These are phyloP conservation scores for Udeniomyces megalosporus DNA, from an alignment of 768 basidiomycete genomes.

Conservation along the genomic window DNA sequence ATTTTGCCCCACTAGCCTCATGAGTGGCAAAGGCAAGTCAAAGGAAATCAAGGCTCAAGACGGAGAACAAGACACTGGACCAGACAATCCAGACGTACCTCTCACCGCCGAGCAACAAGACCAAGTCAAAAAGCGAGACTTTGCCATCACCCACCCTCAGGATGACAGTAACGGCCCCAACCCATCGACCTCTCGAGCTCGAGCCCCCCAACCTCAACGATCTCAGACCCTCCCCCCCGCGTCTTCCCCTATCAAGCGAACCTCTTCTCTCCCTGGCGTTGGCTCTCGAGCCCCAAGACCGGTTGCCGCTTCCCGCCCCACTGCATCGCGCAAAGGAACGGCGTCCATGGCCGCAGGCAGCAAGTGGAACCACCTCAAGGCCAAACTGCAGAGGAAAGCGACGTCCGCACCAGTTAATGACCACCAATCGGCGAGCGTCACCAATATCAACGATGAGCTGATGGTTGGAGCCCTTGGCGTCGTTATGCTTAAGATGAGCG, in stretches of 20 bases:
- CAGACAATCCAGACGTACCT: not conserved
- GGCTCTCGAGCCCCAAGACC: not conserved
- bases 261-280: not conserved
- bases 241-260: not conserved
- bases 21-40: not conserved
- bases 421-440: not conserved
- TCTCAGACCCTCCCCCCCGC: not conserved
- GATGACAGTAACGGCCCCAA: not conserved
- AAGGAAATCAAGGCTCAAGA: not conserved
- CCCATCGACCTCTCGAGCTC: not conserved
- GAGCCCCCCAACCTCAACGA: not conserved
- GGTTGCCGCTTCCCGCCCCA: not conserved
- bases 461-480: constrained; percentile 28
- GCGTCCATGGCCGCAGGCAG: not conserved
- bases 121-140: not conserved
- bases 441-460: constrained; percentile 26
- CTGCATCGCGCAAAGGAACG: not conserved
- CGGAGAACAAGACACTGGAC: not conserved
- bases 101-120: not conserved
- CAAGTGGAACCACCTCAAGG: constrained; percentile 9
- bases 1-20: no score
- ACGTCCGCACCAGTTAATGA: not conserved
- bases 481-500: constrained; percentile 29
- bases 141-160: not conserved
- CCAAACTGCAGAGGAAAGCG: constrained; percentile 2